phyloP scores from a whole-genome alignment of 192 early-diverging fungal genomes.

The Podila verticillata region DNA sequence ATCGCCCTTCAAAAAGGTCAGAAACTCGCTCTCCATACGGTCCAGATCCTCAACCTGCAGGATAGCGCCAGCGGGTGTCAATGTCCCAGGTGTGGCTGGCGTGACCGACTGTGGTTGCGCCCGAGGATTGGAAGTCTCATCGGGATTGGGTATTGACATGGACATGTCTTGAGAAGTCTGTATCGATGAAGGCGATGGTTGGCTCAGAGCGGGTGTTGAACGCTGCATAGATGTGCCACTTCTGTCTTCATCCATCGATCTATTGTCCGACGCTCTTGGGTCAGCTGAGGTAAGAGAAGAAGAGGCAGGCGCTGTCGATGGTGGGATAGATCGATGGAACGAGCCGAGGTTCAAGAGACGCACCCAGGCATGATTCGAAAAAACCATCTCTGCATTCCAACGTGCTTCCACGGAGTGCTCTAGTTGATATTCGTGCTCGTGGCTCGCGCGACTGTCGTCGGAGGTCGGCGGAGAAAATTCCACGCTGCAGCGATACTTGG shows the following conservation, averaged over 20 bases:
- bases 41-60: constrained; percentile 52
- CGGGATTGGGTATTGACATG: neutral
- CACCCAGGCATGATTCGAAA: constrained; percentile 47
- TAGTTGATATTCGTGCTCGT: neutral
- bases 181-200: too few relatives aligned
- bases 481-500: constrained; percentile 53
- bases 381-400: constrained; percentile 31
- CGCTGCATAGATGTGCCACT: too few relatives aligned
- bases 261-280: too few relatives aligned
- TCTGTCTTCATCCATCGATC: too few relatives aligned
- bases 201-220: too few relatives aligned
- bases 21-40: constrained; percentile 62
- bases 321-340: constrained; percentile 18
- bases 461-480: constrained; percentile 21
- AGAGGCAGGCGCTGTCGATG: neutral
- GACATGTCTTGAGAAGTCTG: too few relatives aligned
- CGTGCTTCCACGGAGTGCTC: constrained; percentile 13
- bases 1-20: constrained; percentile 59
- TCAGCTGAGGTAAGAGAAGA: neutral
- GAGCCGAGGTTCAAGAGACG: constrained; percentile 42
- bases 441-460: neutral
- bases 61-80: constrained; percentile 8
- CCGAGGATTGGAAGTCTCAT: neutral
- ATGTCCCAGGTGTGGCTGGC: constrained; percentile 2
- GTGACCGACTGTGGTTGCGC: neutral